A percentile compares a stretch with the other conserved stretches of the same genome.
These are phyloP conservation scores for Aureobasidium sp. DNA, from an alignment of 2,329 filamentous ascomycete species.

Conservation along the genomic window DNA sequence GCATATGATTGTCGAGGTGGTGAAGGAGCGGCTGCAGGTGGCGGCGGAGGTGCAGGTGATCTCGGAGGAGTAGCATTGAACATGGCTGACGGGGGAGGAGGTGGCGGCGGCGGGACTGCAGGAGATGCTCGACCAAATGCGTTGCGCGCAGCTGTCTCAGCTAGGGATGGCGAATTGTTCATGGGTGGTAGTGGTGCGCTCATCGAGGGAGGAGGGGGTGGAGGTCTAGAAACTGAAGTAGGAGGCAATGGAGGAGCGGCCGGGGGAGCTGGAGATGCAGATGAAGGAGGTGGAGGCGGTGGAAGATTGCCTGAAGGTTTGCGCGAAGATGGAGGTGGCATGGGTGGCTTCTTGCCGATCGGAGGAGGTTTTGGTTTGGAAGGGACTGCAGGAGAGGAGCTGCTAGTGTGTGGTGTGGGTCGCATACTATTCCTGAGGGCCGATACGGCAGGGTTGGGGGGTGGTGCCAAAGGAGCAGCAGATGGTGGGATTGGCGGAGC, in stretches of 20 bases:
- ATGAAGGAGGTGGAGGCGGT: slow-evolving; percentile 27
- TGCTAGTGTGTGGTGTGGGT: slow-evolving; percentile 67
- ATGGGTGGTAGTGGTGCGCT: slow-evolving; percentile 34
- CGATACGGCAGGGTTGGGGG: slow-evolving; percentile 64
- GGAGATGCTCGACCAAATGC: slow-evolving; percentile 39
- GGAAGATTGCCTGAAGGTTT: slow-evolving; percentile 56
- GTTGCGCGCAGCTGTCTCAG: slow-evolving; percentile 18
- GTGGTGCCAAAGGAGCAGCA: slow-evolving; percentile 55
- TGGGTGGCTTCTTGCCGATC: slow-evolving; percentile 77
- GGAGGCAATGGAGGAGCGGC: slow-evolving; percentile 40
- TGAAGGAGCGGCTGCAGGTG: slow-evolving; percentile 44
- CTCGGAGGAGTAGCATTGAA: slow-evolving; percentile 70
- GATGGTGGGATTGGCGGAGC: slow-evolving; percentile 58
- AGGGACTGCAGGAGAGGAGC: slow-evolving; percentile 59
- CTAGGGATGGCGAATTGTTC: slow-evolving; percentile 1
- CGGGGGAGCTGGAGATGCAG: slow-evolving; percentile 72
- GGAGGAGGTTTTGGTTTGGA: slow-evolving; percentile 75
- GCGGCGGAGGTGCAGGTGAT: slow-evolving; percentile 72
- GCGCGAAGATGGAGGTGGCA: slow-evolving; percentile 61
- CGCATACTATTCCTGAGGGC: slow-evolving; percentile 52
- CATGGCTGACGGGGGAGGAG: slow-evolving; percentile 66
- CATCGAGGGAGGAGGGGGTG: slow-evolving; percentile 23
- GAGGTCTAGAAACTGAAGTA: slow-evolving; percentile 31
- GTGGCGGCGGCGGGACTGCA: slow-evolving; percentile 58
- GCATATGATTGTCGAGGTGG: slow-evolving; percentile 72